Percentiles rank a stretch among this genome's conserved stretches.
Conservation (phyloP, 129 eudicot species). For the Deinandra increscens region DNA sequence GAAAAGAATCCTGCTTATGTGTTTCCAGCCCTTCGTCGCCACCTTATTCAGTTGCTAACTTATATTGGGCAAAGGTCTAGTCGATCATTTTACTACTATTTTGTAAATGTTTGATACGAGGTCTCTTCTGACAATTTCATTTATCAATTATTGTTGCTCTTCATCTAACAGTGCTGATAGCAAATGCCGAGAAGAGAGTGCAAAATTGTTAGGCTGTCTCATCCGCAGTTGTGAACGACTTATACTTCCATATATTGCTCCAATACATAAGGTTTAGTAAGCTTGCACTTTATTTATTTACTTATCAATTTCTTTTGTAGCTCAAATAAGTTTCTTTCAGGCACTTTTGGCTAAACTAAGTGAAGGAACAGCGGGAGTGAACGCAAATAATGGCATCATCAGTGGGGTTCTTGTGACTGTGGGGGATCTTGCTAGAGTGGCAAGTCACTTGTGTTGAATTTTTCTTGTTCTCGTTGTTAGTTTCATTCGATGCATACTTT, state of each 20-base stretch:
- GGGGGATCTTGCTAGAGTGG: slow-evolving; percentile 99
- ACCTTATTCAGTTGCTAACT: slow-evolving; percentile 85
- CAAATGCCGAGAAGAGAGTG: slow-evolving; percentile 98
- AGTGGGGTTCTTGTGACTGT: slow-evolving; percentile 91
- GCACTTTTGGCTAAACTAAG: slow-evolving; percentile 84
- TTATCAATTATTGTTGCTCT: slow-evolving; percentile 5
- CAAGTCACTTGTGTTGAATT: slow-evolving; percentile 34
- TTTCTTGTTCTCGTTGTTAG: slow-evolving; percentile 17
- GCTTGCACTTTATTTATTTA: slow-evolving; percentile 1
- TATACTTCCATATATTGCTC: slow-evolving; percentile 92
- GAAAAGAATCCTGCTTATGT: slow-evolving; percentile 98
- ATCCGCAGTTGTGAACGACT: slow-evolving; percentile 95
- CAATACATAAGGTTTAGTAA: slow-evolving; percentile 77
- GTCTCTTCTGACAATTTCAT: neutral
- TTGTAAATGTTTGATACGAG: slow-evolving; percentile 4
- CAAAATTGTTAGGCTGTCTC: slow-evolving; percentile 88
- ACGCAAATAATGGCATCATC: slow-evolving; percentile 84
- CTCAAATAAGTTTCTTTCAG: slow-evolving; percentile 43
- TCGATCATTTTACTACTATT: slow-evolving; percentile 5
- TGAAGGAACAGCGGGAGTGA: slow-evolving; percentile 84
- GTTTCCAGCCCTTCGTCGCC: slow-evolving; percentile 96
- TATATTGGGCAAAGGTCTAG: slow-evolving; percentile 81
- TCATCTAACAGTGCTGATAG: slow-evolving; percentile 67
- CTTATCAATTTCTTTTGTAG: neutral
- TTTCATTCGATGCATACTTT: slow-evolving; percentile 10